Conservation (phyloP, 768 basidiomycete species). For the Pholiota microspora region DNA sequence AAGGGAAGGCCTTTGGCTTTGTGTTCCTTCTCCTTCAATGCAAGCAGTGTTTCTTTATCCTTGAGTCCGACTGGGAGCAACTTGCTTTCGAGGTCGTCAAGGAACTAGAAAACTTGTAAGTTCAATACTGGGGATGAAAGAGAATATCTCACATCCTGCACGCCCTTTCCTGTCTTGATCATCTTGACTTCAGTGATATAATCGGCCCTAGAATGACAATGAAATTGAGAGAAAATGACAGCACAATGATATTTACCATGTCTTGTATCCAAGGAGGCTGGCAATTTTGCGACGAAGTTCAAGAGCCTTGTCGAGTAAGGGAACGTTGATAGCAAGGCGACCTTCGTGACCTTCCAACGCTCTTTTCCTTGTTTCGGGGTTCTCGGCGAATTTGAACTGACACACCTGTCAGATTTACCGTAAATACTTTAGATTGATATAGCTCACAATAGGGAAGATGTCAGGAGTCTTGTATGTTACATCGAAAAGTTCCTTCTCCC, state of each 20-base stretch:
- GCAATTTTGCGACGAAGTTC: constrained; percentile 71
- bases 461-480: constrained; percentile 84
- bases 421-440: not conserved
- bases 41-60: constrained; percentile 66
- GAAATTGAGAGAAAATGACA: not conserved
- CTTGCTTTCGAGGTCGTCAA: constrained; percentile 72
- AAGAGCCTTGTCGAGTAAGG: constrained; percentile 64
- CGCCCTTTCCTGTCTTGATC: constrained; percentile 68
- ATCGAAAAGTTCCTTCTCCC: constrained; percentile 58
- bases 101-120: constrained; percentile 48
- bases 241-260: constrained; percentile 45
- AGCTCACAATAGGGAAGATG: constrained; percentile 69
- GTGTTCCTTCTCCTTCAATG: constrained; percentile 75
- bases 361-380: constrained; percentile 61
- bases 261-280: constrained; percentile 65
- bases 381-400: constrained; percentile 79
- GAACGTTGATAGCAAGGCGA: constrained; percentile 67
- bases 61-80: constrained; percentile 69
- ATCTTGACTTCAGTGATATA: constrained; percentile 85
- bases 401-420: not conserved
- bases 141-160: constrained; percentile 46
- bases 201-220: constrained; percentile 52
- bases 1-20: constrained; percentile 55
- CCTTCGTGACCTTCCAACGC: constrained; percentile 70
- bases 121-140: not conserved